Evolutionary conservation across 2,329 filamentous ascomycete species (phyloP).

Genomic region (Sarocladiaceae sp.): DNA sequence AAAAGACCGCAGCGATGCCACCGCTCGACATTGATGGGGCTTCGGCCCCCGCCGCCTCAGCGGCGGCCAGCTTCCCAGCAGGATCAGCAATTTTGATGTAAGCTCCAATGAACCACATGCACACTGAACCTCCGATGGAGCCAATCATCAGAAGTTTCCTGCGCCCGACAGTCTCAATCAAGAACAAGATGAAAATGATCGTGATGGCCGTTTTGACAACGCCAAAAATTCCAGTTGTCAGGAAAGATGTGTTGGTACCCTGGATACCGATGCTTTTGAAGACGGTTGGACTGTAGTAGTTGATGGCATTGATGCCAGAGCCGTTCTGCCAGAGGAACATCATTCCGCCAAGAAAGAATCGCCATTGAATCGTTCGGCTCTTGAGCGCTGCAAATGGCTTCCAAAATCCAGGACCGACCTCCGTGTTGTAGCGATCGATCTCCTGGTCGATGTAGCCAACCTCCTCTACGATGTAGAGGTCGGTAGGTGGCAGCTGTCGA

Average conservation of each 20-base stretch:
- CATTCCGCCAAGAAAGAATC: constrained; percentile 66
- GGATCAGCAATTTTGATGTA: constrained; percentile 42
- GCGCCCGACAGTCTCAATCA: constrained; percentile 48
- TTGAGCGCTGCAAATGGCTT: constrained; percentile 58
- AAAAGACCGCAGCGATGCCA: constrained; percentile 54
- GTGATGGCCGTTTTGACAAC: constrained; percentile 61
- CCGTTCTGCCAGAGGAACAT: constrained; percentile 74
- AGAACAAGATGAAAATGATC: constrained; percentile 56
- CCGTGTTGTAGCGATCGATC: constrained; percentile 55
- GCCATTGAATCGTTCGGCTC: constrained; percentile 56
- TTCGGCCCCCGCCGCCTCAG: neutral
- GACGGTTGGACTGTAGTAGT: constrained; percentile 55
- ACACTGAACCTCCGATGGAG: constrained; percentile 49
- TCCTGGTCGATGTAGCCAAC: constrained; percentile 64
- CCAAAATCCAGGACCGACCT: constrained; percentile 70
- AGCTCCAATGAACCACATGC: constrained; percentile 55
- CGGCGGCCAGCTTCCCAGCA: constrained; percentile 20
- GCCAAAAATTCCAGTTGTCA: constrained; percentile 62
- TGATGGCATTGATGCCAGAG: constrained; percentile 69
- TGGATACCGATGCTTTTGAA: constrained; percentile 32
- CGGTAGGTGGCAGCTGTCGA: constrained; percentile 46
- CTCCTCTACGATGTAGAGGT: constrained; percentile 70
- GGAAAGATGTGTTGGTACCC: constrained; percentile 31
- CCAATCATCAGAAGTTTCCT: constrained; percentile 52
- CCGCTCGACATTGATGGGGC: constrained; percentile 27